A percentile compares a stretch with the other conserved stretches of the same genome.
phyloP scores from a whole-genome alignment of 164 flowering plant genomes.

The Liriodendron chinense region DNA sequence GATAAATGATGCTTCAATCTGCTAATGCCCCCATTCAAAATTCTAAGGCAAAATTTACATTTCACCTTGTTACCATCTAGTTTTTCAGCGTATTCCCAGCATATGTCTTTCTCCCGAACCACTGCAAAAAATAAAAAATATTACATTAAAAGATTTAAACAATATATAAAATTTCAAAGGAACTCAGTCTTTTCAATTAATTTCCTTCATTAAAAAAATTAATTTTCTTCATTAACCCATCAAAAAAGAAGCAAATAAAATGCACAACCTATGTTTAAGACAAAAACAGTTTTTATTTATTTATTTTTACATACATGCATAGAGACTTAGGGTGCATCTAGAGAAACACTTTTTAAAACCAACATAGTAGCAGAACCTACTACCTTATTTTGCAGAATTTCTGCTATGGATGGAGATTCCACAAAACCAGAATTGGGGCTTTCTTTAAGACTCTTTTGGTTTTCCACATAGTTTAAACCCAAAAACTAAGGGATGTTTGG shows the following conservation, averaged over 20 bases:
- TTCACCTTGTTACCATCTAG: conserved; percentile 87
- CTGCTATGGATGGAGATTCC: too few relatives aligned
- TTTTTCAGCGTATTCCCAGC: conserved; percentile 95
- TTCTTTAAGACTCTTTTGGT: too few relatives aligned
- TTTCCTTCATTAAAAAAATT: too few relatives aligned
- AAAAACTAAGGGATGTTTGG: too few relatives aligned
- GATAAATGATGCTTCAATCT: conserved; percentile 91
- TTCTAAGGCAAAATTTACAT: conserved; percentile 76
- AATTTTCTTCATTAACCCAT: neutral
- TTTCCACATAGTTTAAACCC: too few relatives aligned
- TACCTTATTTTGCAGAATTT: too few relatives aligned
- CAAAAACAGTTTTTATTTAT: too few relatives aligned
- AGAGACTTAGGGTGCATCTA: too few relatives aligned
- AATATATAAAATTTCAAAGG: neutral
- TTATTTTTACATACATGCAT: too few relatives aligned
- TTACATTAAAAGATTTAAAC: neutral
- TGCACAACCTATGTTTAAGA: neutral
- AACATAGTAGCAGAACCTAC: too few relatives aligned
- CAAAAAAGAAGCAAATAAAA: neutral
- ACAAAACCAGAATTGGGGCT: too few relatives aligned
- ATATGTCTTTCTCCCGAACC: conserved; percentile 94
- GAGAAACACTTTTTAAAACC: too few relatives aligned
- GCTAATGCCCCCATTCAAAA: conserved; percentile 87
- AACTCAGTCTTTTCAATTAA: neutral
- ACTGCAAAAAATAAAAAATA: conserved; percentile 33